Percentiles rank a stretch among this genome's conserved stretches.
phyloP scores from a whole-genome alignment of 805 yeast species.

The Starmerella potacharoeniae region DNA sequence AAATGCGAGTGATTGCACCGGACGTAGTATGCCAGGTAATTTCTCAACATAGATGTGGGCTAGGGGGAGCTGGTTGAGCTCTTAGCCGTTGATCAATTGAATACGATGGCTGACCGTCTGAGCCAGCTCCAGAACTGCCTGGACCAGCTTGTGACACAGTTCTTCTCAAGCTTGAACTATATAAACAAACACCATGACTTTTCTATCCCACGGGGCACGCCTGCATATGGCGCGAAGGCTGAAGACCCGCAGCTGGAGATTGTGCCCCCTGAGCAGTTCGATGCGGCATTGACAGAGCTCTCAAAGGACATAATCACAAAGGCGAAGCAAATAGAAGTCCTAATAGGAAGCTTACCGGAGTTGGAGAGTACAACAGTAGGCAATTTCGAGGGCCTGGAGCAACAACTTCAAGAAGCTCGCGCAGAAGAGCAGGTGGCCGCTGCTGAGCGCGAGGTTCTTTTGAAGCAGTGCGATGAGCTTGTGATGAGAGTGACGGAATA shows the following conservation, averaged over 20 bases:
- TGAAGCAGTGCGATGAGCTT: conserved; percentile 52
- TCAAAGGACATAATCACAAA: conserved; percentile 76
- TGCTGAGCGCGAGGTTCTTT: conserved; percentile 49
- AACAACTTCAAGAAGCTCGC: conserved; percentile 52
- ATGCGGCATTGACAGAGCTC: conserved; percentile 53
- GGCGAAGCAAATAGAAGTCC: conserved; percentile 71
- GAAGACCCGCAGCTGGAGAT: conserved; percentile 41
- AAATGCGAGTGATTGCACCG: too few species aligned
- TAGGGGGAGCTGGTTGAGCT: not conserved
- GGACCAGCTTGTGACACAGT: conserved; percentile 42
- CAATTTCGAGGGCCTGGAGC: conserved; percentile 51
- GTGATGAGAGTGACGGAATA: conserved; percentile 51
- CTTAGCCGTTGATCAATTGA: too few species aligned
- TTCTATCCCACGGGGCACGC: conserved; percentile 37
- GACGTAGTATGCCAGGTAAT: not conserved
- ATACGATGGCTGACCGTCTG: conserved; percentile 46
- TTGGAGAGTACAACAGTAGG: conserved; percentile 64
- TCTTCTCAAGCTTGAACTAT: conserved; percentile 29
- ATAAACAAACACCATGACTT: conserved; percentile 64
- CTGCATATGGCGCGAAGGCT: conserved; percentile 34
- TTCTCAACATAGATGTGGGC: not conserved
- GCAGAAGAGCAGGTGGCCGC: conserved; percentile 45
- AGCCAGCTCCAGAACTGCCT: conserved; percentile 83
- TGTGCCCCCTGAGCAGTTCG: conserved; percentile 23
- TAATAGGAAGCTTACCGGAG: conserved; percentile 86